phyloP scores from a whole-genome alignment of 805 yeast species.

The Saccharomycopsis capsularis region DNA sequence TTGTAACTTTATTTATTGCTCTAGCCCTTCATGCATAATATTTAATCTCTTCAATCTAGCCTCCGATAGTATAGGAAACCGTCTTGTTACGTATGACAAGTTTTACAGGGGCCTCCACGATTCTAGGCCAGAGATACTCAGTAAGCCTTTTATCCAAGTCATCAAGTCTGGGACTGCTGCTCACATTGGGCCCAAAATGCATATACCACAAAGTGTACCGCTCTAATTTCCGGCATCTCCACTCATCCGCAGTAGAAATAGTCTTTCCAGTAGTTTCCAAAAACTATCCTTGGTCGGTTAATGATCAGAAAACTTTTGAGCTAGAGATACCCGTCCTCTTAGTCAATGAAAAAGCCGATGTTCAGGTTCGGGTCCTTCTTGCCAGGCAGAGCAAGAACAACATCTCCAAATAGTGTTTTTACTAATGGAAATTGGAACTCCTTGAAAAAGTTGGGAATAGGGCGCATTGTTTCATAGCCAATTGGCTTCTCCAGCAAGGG shows the following conservation, averaged over 20 bases:
- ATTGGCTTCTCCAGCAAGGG: constrained; percentile 3
- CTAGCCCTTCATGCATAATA: too few species aligned
- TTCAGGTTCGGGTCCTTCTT: constrained; percentile 23
- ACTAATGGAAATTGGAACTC: constrained; percentile 9
- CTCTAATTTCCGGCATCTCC: constrained; percentile 22
- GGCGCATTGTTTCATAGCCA: constrained; percentile 18
- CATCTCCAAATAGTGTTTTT: constrained; percentile 10
- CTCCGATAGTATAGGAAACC: constrained; percentile 10
- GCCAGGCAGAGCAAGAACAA: constrained; percentile 23
- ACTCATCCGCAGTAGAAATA: constrained; percentile 22
- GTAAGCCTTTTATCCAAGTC: constrained; percentile 23
- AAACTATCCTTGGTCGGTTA: constrained; percentile 14
- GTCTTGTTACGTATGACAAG: constrained; percentile 14
- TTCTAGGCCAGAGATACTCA: constrained; percentile 18
- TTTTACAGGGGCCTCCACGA: constrained; percentile 18
- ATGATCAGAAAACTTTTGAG: constrained; percentile 16
- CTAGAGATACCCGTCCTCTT: constrained; percentile 23
- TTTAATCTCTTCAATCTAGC: too few species aligned
- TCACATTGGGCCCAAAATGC: constrained; percentile 24
- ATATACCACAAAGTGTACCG: constrained; percentile 24
- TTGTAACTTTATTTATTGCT: too few species aligned
- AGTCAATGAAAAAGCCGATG: constrained; percentile 23
- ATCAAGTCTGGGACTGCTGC: constrained; percentile 22
- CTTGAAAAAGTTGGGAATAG: constrained; percentile 6
- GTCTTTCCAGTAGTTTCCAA: constrained; percentile 22